Evolutionary conservation across 2,329 filamentous ascomycete genomes (phyloP).

Genomic region (Cladosporium sp.): DNA sequence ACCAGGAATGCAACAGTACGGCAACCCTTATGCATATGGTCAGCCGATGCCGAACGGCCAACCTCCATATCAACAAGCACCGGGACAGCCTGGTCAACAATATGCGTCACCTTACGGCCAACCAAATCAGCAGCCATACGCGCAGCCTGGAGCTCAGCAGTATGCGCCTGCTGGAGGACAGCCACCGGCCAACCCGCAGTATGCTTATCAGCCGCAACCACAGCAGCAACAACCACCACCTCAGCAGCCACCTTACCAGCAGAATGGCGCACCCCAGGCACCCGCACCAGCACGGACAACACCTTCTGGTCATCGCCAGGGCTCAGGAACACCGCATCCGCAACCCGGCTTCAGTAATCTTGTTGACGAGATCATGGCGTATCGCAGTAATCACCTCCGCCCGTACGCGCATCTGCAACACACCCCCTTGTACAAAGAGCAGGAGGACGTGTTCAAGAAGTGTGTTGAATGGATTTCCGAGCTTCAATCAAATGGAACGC

Average conservation of each 20-base stretch:
- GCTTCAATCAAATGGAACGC: slow-evolving; percentile 10
- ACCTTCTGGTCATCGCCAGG: slow-evolving; percentile 1
- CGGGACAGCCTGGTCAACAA: slow-evolving; percentile 14
- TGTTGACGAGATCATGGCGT: slow-evolving; percentile 23
- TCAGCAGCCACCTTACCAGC: slow-evolving; percentile 6
- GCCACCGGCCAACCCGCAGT: slow-evolving; percentile 3
- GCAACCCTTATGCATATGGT: slow-evolving; percentile 13
- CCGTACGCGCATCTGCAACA: slow-evolving; percentile 9
- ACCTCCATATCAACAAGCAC: slow-evolving; percentile 11
- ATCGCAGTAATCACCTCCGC: slow-evolving; percentile 18
- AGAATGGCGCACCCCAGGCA: slow-evolving; percentile 1
- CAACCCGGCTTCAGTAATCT: slow-evolving; percentile 20
- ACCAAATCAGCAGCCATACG: slow-evolving; percentile 11
- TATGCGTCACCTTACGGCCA: slow-evolving; percentile 16
- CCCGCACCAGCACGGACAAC: slow-evolving; percentile 4
- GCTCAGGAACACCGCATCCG: slow-evolving; percentile 13
- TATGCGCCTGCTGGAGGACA: slow-evolving; percentile 5
- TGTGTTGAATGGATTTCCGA: slow-evolving; percentile 15
- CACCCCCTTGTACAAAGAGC: slow-evolving; percentile 13
- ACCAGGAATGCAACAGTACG: slow-evolving; percentile 16
- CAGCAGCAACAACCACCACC: slow-evolving; percentile 14
- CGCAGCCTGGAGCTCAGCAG: slow-evolving; percentile 6
- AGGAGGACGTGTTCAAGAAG: slow-evolving; percentile 19
- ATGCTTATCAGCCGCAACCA: slow-evolving; percentile 12
- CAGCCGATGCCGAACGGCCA: slow-evolving; percentile 18